A percentile compares a stretch with the other conserved stretches of the same genome.
phyloP scores from a whole-genome alignment of 345 rosid genomes.

The Brassica carinata region DNA sequence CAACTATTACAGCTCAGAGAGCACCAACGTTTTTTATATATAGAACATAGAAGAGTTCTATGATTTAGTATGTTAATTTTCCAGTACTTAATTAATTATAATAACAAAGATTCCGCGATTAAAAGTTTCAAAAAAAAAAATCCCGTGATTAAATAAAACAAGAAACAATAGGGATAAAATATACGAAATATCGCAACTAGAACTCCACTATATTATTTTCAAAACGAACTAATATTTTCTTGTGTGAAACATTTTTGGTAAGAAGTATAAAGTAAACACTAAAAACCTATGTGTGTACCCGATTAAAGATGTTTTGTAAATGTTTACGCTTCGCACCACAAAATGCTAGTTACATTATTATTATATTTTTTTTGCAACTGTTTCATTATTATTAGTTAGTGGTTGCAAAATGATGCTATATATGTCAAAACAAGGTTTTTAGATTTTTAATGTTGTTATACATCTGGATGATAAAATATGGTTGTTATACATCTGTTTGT shows the following conservation, averaged over 20 bases:
- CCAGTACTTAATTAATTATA: background rate
- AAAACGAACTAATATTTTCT: background rate
- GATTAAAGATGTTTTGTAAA: background rate
- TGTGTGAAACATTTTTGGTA: background rate
- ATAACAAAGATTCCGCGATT: background rate
- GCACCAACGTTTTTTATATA: slow-evolving; percentile 14
- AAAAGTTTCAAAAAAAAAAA: too few species aligned
- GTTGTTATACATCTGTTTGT: too few species aligned
- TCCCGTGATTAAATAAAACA: background rate
- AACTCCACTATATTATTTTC: background rate
- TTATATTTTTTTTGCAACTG: too few species aligned
- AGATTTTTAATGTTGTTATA: too few species aligned
- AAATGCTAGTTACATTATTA: too few species aligned
- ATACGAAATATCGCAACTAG: background rate
- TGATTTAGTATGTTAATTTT: background rate
- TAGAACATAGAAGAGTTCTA: background rate
- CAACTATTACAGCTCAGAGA: slow-evolving; percentile 35
- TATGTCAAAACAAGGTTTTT: too few species aligned
- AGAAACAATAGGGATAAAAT: background rate
- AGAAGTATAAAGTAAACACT: too few species aligned
- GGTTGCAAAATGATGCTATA: too few species aligned
- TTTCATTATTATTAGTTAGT: too few species aligned
- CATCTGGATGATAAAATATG: too few species aligned
- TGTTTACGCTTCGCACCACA: too few species aligned
- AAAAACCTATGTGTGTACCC: background rate